Percentiles rank a stretch among this genome's conserved stretches.
phyloP scores from a whole-genome alignment of 306 rosid species.

The Dryas drummondii region DNA sequence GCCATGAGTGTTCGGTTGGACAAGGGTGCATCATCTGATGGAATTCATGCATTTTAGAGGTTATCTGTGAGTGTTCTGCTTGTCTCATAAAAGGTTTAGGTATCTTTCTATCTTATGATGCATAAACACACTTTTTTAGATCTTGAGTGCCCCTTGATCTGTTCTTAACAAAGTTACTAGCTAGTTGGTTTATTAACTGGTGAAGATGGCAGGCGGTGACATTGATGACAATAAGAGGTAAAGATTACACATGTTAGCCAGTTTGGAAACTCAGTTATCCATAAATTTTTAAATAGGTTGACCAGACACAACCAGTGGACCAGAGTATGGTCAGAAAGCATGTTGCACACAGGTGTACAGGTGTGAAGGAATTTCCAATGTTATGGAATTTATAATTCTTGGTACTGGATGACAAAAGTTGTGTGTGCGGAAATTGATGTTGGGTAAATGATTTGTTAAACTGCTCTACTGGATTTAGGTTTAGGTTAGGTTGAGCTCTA shows the following conservation, averaged over 20 bases:
- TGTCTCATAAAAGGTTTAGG: neutral
- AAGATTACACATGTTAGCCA: neutral
- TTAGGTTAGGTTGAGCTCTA: constrained; percentile 1
- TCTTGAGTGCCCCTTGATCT: neutral
- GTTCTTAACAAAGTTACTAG: neutral
- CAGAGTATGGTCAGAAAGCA: neutral
- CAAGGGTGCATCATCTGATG: neutral
- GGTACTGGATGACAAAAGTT: neutral
- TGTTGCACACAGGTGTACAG: neutral
- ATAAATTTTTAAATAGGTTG: neutral
- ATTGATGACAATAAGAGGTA: neutral
- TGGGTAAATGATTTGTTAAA: neutral
- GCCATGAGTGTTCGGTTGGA: neutral
- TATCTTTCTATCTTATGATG: neutral
- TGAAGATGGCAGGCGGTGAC: neutral
- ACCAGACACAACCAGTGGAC: neutral
- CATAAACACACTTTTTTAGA: neutral
- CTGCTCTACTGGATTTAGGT: neutral
- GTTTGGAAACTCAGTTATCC: constrained; percentile 7
- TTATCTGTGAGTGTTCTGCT: neutral
- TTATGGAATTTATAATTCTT: neutral
- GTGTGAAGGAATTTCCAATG: neutral
- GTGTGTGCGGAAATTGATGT: neutral
- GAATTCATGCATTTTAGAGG: neutral
- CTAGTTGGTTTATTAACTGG: neutral